Evolutionary conservation across 495 filamentous ascomycete species (phyloP).

Genomic region (Pseudevernia furfuracea): DNA sequence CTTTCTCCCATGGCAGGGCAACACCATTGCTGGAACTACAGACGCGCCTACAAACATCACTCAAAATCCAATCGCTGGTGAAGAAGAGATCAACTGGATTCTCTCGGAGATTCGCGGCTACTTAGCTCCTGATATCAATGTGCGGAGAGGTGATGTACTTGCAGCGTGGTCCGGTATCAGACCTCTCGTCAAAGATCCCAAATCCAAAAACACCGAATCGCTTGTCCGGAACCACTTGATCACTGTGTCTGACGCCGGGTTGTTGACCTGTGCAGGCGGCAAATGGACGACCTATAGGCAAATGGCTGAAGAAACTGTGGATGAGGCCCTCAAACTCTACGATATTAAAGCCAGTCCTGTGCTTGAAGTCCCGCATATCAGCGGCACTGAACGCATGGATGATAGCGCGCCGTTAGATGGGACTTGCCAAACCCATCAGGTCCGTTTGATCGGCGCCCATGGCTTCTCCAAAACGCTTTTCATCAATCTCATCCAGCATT

Average conservation of each 20-base stretch:
- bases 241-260: constrained; percentile 74
- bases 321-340: constrained; percentile 77
- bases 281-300: constrained; percentile 99
- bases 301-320: constrained; percentile 96
- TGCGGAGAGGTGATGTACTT: constrained; percentile 88
- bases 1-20: constrained; percentile 98
- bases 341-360: constrained; percentile 56
- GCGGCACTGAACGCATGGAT: constrained; percentile 66
- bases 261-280: constrained; percentile 91
- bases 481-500: constrained; percentile 97
- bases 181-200: constrained; percentile 88
- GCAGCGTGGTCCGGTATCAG: constrained; percentile 95
- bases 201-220: constrained; percentile 86
- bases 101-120: constrained; percentile 84
- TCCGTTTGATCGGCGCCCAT: constrained; percentile 86
- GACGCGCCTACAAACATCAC: constrained; percentile 78
- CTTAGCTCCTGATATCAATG: constrained; percentile 84
- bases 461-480: constrained; percentile 93
- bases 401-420: constrained; percentile 75
- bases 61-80: constrained; percentile 77
- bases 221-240: constrained; percentile 94
- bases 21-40: constrained; percentile 96
- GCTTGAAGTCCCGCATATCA: constrained; percentile 58
- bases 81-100: constrained; percentile 96
- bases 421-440: constrained; percentile 81